Base-by-base conservation (phyloP, 495 filamentous ascomycete genomes). In the Filosporella fistucella region DNA sequence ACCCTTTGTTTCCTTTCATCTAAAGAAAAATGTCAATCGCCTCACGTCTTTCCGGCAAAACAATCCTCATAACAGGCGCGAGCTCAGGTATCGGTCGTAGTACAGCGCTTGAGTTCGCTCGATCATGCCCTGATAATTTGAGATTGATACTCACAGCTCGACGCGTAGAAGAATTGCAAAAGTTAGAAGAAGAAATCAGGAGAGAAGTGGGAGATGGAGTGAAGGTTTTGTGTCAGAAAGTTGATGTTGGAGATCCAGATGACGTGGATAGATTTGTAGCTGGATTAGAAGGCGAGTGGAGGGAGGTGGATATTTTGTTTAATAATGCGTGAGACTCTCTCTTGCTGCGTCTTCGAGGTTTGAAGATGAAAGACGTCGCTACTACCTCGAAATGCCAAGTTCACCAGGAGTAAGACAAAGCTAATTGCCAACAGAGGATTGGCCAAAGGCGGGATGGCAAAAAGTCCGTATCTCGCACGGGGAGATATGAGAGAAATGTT, bases 241-340 rank as follows among this genome's bases (percentile, higher is more conserved):
- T 37, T 7, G 34, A 37, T 18, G 16, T 37, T 7, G 17, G 10
- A 8, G 17, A 37, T 7, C 34, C 34, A 37, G 34, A 37, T 18
- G 34, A 37, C 9, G 17, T 37, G 7, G 10, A 37, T 10, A 10
- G 7, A 10, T 37, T 37, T 7, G 9, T 37, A 7, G 10, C 34
- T 7, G 7, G 10, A 9, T 7, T 37, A 8, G 9, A 8, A 7
- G 34, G 17, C 7, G 34, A 37, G 34, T 37, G 9, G 7, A 9
- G 17, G 16, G 16, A 37, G 9, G 16, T 37, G 9, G 34, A 37
- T 37, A 17, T 37, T 7, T 18, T 37, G 10, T 7, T 37, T 17
- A 37, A 37, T 16, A 37, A 37, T 18, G 34, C 34, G 34, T 37
- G 34, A 37, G 34, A n/a, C n/a, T n/a, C n/a, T n/a, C n/a, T n/a